These are phyloP conservation scores for Cubamyces sp. DNA, from an alignment of 768 basidiomycete species.

Conservation along the genomic window DNA sequence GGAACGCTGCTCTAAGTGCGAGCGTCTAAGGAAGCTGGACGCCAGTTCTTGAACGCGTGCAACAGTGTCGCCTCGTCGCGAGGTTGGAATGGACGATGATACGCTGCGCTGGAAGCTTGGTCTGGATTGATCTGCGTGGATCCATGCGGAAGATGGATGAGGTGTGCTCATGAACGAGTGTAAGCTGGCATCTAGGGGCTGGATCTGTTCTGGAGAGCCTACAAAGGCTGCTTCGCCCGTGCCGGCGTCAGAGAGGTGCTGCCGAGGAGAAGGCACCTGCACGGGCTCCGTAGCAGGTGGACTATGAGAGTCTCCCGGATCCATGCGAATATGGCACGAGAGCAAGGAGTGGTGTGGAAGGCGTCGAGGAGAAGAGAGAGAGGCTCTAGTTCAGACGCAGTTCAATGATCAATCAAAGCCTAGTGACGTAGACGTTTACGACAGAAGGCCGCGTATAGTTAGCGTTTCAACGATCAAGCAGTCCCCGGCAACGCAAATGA, in stretches of 20 bases:
- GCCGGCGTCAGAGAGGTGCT: not conserved
- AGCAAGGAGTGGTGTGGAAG: not conserved
- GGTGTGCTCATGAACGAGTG: constrained; percentile 13
- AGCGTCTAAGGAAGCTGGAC: constrained; percentile 10
- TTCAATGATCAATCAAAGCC: too few relatives aligned
- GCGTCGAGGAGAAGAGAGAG: not conserved
- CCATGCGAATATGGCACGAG: not conserved
- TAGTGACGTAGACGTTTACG: too few relatives aligned
- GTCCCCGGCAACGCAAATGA: too few relatives aligned
- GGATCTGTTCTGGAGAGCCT: constrained; percentile 24
- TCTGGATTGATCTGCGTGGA: constrained; percentile 2
- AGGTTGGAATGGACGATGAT: constrained; percentile 9
- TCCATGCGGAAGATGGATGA: not conserved
- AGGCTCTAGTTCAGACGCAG: too few relatives aligned
- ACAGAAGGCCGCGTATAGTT: too few relatives aligned
- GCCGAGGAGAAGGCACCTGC: not conserved
- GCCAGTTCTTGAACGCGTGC: constrained; percentile 22
- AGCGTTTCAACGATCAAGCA: too few relatives aligned
- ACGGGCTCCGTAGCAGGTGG: not conserved
- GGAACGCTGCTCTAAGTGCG: constrained; percentile 3
- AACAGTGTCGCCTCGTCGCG: constrained; percentile 8
- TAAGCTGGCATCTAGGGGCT: not conserved
- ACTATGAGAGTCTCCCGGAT: not conserved
- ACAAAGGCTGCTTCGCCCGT: constrained; percentile 7
- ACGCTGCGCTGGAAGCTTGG: constrained; percentile 23